Evolutionary conservation across 2,329 filamentous ascomycete genomes (phyloP), one percentile per base, ranked within the genome.

Genomic region (Xylaria sp.): DNA sequence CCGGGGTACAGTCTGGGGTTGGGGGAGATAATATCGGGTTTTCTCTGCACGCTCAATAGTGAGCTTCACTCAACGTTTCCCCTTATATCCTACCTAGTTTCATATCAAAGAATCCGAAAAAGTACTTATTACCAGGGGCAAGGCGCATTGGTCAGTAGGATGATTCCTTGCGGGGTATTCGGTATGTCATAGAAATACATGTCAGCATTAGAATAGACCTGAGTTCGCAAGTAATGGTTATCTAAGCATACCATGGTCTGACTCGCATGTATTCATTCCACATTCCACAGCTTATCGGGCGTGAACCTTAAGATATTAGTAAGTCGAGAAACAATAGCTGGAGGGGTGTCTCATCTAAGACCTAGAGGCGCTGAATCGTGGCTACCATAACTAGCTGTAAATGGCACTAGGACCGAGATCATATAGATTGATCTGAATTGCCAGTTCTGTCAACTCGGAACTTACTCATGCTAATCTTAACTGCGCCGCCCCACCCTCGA

Each of bases 191-290:
- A 58, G 18, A 9, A 13, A 45, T 58, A 30, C 43, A 34, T 34
- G 18, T 43, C 39, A 46, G 7, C 30, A 63, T 58, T 63, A 58
- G 58, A 30, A 66, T 45, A 43, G 32, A 46, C 50, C 25, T 39
- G 45, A 52, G 34, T 36, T 45, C n/a, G 15, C n/a, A 30, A 30
- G 46, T 28, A 28, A 48, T 18, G 18, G 18, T 12, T 25, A 8
- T 13, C 7, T 15, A 50, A 50, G 20, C 13, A 30, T 50, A 30
- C 13, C 13, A 50, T 25, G 25, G 25, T 9, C 12, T 48, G 12
- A 48, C 18, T 50, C 25, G 25, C 13, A 30, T 9, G 25, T 28
- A 8, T 1, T 50, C 13, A 3, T 28, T 50, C 30, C 13, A 15
- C 20, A 48, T 50, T 30, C 45, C 23, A 28, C 45, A 48, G 45